phyloP scores from a whole-genome alignment of 1,284 basidiomycete species.

The Puccinia triticina region DNA sequence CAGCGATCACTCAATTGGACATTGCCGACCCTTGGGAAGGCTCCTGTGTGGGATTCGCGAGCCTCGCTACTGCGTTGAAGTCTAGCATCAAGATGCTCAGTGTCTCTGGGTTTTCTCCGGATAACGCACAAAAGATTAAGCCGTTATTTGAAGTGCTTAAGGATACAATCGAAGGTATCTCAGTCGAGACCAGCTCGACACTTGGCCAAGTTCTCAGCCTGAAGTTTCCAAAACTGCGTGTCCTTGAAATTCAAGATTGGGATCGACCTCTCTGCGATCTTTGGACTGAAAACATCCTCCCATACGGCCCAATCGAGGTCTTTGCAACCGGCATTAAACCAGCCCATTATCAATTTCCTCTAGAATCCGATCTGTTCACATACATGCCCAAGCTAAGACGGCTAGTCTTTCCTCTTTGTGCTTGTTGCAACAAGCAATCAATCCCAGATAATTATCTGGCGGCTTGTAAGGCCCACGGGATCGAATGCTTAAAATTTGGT shows the following conservation, averaged over 20 bases:
- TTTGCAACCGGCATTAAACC: constrained; percentile 16
- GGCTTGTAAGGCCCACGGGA: neutral
- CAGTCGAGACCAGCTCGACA: too few relatives aligned
- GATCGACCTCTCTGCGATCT: neutral
- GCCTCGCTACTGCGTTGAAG: constrained; percentile 25
- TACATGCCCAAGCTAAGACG: too few relatives aligned
- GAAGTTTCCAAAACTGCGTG: constrained; percentile 28
- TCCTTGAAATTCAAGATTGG: constrained; percentile 19
- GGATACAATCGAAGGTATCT: constrained; percentile 31
- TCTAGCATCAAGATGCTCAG: constrained; percentile 25
- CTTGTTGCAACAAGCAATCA: neutral
- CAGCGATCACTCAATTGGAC: constrained; percentile 31
- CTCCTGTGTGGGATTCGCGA: neutral
- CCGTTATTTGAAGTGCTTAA: constrained; percentile 19
- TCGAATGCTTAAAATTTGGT: neutral
- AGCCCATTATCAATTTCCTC: too few relatives aligned
- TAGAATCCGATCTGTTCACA: too few relatives aligned
- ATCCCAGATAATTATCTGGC: neutral
- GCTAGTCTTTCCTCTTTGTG: too few relatives aligned
- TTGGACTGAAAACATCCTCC: constrained; percentile 4
- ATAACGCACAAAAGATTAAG: neutral
- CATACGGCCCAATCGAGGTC: constrained; percentile 9
- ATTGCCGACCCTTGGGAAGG: neutral
- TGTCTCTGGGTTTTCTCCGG: neutral
- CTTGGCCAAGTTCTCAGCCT: too few relatives aligned